Base-by-base conservation (phyloP, 257 asterid genomes). In the Nicotiana knightiana region DNA sequence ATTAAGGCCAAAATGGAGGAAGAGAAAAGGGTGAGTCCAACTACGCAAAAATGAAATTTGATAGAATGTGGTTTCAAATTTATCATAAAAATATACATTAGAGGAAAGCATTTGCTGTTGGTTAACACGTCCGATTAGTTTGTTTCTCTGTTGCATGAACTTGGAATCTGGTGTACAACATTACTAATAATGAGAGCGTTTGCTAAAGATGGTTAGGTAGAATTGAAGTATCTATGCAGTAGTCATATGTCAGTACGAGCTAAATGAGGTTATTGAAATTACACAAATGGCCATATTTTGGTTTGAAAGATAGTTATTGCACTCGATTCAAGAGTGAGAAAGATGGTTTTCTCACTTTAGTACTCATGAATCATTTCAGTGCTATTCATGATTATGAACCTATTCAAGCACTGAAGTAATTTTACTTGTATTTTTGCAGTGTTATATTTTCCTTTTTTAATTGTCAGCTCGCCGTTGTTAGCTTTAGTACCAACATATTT, bases 1-100 rank as follows among this genome's bases (percentile, higher is more conserved):
- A 92, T 96, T 86, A 96, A 96, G 93, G 99, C 99, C 87, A 87
- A 87, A 92, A 86, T 96, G 26, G 99, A 96, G 89, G 99, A 96
- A 90, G 99, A 96, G 90, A 96, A 96, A 89, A 93, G 94, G 85
- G 99, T 94, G 86, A 91, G 97, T 71, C 55, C n/a, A 66, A 10
- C 33, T 32, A 12, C 61, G 4, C 64, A 58, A 7, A 51, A 32
- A n/a, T n/a, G 0, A 54, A 73, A 39, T 55, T 54, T 57, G 12
- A 0, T 71, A 17, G 6, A 64, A 21, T 24, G 6, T 17, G 9
- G 63, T 63, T 67, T 24, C 28, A 66, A 58, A 30, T 33, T 39
- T 37, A 39, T 46, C 16, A 37, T 4, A 39, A 70, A 1, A n/a
- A 21, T 21, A 21, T 70, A 43, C 35, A 54, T n/a, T 43, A 71